Evolutionary conservation across 208 protist genomes (phyloP), one percentile per base, ranked within the genome.

Genomic region (Leishmania major): DNA sequence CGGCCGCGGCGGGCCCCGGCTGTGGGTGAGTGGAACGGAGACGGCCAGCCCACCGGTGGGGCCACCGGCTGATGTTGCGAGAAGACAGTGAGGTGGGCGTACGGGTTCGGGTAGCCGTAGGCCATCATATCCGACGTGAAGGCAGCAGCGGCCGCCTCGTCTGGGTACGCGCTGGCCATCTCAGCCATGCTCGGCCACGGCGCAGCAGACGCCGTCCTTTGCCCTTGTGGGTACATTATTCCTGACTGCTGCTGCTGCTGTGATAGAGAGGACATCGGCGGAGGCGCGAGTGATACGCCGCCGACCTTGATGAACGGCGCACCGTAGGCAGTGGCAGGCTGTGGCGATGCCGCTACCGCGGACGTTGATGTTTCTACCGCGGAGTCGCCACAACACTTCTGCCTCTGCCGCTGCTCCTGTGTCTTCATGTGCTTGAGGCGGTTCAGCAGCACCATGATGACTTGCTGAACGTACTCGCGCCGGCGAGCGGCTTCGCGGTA

Each of bases 391-490:
- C 67, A 35, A 25, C 59, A 60, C 79, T 78, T 51, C 78, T 74
- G 80, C 53, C 40, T 78, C 47, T 60, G 81, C 37, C 72, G 82
- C 77, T 90, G 86, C 72, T 91, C 88, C n/a, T 74, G 69, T 37
- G 87, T 35, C 81, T 93, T 92, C 80, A 93, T 77, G 82, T 92
- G 83, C 78, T 83, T 84, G 40, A 94, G 69, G 47, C 91, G 85
- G 71, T 92, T 93, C 43, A 94, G 84, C 40, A 94, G 77, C 13
- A 91, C 84, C 59, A 94, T 79, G 60, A 94, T 86, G 69, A 93
- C 80, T 77, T 94, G 91, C 87, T 93, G 89, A 35, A 86, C 87
- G 83, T 92, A 94, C 79, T 89, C 85, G 53, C 89, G 89, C 19
- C 91, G 89, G 13, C 86, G 82, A 40, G 73, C 28, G 45, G 82